phyloP scores from a whole-genome alignment of 2,329 filamentous ascomycete species.

The Ceratocystis albifundus region DNA sequence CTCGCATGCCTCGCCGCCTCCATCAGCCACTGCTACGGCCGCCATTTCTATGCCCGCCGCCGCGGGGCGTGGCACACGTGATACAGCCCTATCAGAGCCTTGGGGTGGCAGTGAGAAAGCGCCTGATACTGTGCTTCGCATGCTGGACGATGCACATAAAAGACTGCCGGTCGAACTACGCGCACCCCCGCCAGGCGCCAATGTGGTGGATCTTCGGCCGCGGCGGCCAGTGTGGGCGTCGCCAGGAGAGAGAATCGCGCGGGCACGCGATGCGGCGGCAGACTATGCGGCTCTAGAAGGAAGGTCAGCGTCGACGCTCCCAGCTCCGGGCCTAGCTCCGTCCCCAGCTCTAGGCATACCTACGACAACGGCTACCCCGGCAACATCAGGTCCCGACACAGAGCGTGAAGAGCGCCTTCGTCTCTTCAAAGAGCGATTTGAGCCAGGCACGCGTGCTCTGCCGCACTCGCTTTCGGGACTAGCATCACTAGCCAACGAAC shows the following conservation, averaged over 20 bases:
- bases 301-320: too few species aligned
- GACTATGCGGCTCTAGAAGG: constrained; percentile 34
- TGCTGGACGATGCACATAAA: constrained; percentile 68
- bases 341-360: constrained; percentile 25
- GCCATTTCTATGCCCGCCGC: constrained; percentile 34
- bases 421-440: constrained; percentile 71
- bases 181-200: constrained; percentile 27
- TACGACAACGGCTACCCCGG: constrained; percentile 30
- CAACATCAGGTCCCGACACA: constrained; percentile 48
- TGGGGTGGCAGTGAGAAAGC: constrained; percentile 71
- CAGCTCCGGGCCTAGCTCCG: constrained; percentile 34
- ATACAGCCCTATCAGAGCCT: constrained; percentile 53
- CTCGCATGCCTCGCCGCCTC: constrained; percentile 35
- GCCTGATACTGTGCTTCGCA: constrained; percentile 68
- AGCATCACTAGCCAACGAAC: constrained; percentile 72
- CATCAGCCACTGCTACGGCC: background rate
- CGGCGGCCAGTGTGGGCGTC: constrained; percentile 32
- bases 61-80: constrained; percentile 56
- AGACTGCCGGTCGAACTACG: constrained; percentile 46
- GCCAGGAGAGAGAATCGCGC: constrained; percentile 39
- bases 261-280: constrained; percentile 47
- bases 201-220: constrained; percentile 41
- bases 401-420: constrained; percentile 61
- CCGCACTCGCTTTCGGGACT: constrained; percentile 69
- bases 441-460: constrained; percentile 57